A percentile compares a stretch with the other conserved stretches of the same genome.
Evolutionary conservation across 1,284 basidiomycete species (phyloP).

Genomic region (Rhodotorula sp.): DNA sequence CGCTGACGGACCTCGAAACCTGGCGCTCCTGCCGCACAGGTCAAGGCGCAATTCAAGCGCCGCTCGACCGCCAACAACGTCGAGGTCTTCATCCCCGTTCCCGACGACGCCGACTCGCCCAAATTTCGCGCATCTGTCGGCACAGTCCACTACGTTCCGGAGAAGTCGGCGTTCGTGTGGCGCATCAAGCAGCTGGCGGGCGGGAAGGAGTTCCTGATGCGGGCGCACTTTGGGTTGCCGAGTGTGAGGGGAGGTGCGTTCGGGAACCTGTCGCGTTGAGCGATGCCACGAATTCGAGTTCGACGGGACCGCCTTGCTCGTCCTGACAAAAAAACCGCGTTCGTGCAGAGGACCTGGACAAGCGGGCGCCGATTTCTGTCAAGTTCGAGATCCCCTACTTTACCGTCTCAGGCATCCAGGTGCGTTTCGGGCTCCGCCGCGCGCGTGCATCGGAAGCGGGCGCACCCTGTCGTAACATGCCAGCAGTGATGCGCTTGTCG

Average conservation of each 20-base stretch:
- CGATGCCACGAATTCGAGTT: background rate
- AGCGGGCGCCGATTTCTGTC: slow-evolving; percentile 89
- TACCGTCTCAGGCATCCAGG: slow-evolving; percentile 80
- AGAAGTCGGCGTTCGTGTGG: slow-evolving; percentile 95
- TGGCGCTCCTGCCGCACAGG: no score
- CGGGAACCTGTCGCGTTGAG: background rate
- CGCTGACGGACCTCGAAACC: no score
- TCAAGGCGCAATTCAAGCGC: slow-evolving; percentile 96
- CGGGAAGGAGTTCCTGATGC: slow-evolving; percentile 89
- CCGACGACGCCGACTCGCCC: slow-evolving; percentile 96
- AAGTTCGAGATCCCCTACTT: slow-evolving; percentile 86
- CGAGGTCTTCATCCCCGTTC: slow-evolving; percentile 95
- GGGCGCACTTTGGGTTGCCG: slow-evolving; percentile 91
- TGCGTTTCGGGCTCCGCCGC: no score
- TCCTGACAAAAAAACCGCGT: no score
- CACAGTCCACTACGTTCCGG: slow-evolving; percentile 88
- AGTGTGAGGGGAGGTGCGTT: slow-evolving; percentile 76
- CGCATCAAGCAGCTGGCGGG: slow-evolving; percentile 95
- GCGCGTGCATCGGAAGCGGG: no score
- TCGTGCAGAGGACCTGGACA: slow-evolving; percentile 76
- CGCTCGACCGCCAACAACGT: slow-evolving; percentile 97
- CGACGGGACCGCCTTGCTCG: no score
- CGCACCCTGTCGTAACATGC: no score
- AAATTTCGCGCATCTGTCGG: slow-evolving; percentile 92
- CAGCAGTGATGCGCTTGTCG: no score